A percentile compares a stretch with the other conserved stretches of the same genome.
These are phyloP conservation scores for Hyaloscypha hepaticicola DNA, from an alignment of 495 filamentous ascomycete species.

Conservation along the genomic window DNA sequence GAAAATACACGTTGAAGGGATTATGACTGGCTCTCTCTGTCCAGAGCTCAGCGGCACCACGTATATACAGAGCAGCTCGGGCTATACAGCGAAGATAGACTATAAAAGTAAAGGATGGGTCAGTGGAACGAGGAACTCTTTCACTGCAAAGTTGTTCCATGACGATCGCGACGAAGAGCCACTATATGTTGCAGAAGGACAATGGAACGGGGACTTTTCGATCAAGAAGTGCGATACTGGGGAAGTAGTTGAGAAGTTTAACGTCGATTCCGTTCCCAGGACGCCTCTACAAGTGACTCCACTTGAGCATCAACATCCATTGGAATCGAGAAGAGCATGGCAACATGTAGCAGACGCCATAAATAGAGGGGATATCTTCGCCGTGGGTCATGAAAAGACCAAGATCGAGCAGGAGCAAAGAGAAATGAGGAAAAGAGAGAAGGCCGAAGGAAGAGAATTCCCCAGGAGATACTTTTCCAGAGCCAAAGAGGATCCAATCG, in stretches of 20 bases:
- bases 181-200: slow-evolving; percentile 82
- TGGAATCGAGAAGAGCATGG: slow-evolving; percentile 91
- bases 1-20: slow-evolving; percentile 86
- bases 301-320: slow-evolving; percentile 77
- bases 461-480: slow-evolving; percentile 77
- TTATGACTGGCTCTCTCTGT: slow-evolving; percentile 88
- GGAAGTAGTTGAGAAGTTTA: slow-evolving; percentile 64
- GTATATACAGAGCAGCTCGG: slow-evolving; percentile 80
- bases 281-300: slow-evolving; percentile 72
- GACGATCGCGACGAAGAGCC: slow-evolving; percentile 59
- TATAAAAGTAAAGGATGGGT: slow-evolving; percentile 93
- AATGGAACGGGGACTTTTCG: slow-evolving; percentile 85
- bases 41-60: slow-evolving; percentile 83
- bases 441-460: slow-evolving; percentile 76
- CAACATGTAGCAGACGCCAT: slow-evolving; percentile 78
- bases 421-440: slow-evolving; percentile 77
- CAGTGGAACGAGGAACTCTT: slow-evolving; percentile 91
- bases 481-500: slow-evolving; percentile 23
- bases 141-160: slow-evolving; percentile 69
- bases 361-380: slow-evolving; percentile 76
- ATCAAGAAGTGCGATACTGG: slow-evolving; percentile 71
- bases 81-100: slow-evolving; percentile 89
- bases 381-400: slow-evolving; percentile 71
- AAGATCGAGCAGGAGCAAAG: slow-evolving; percentile 92
- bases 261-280: slow-evolving; percentile 57